Percentiles rank a stretch among this genome's conserved stretches.
phyloP scores from a whole-genome alignment of 257 asterid genomes.

The Nicotiana tomentosiformis region DNA sequence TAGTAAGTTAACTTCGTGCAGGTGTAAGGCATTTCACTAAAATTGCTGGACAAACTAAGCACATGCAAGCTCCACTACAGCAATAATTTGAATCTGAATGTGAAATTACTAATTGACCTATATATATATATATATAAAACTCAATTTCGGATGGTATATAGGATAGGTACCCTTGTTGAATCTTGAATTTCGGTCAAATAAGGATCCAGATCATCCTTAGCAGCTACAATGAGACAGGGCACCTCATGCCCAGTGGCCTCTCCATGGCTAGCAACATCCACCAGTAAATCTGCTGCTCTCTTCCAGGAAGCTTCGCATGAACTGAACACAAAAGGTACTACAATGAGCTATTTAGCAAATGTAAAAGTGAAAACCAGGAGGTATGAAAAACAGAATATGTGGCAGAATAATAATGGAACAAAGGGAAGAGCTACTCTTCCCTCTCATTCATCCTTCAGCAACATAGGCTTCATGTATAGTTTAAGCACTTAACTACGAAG shows the following conservation, averaged over 20 bases:
- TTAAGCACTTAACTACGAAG: too few species aligned
- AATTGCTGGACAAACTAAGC: neutral
- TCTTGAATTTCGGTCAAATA: slow-evolving; percentile 83
- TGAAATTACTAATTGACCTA: neutral
- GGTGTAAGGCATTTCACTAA: neutral
- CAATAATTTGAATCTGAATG: neutral
- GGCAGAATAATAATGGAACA: neutral
- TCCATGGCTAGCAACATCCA: slow-evolving; percentile 86
- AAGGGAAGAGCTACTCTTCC: neutral
- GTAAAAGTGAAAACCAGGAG: neutral
- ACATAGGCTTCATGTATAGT: too few species aligned
- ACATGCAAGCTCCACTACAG: neutral
- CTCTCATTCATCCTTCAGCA: neutral
- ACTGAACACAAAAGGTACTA: slow-evolving; percentile 27
- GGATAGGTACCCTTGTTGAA: slow-evolving; percentile 72
- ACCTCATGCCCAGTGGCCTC: slow-evolving; percentile 90
- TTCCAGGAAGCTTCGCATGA: slow-evolving; percentile 74
- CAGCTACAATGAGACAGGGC: slow-evolving; percentile 94
- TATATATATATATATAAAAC: too few species aligned
- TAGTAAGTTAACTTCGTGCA: neutral
- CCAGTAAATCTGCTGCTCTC: slow-evolving; percentile 80
- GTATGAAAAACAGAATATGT: neutral
- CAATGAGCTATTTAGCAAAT: neutral
- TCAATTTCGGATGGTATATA: neutral
- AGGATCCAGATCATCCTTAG: slow-evolving; percentile 87